Evolutionary conservation across 1,284 basidiomycete species (phyloP).

Genomic region (Irpex sp.): DNA sequence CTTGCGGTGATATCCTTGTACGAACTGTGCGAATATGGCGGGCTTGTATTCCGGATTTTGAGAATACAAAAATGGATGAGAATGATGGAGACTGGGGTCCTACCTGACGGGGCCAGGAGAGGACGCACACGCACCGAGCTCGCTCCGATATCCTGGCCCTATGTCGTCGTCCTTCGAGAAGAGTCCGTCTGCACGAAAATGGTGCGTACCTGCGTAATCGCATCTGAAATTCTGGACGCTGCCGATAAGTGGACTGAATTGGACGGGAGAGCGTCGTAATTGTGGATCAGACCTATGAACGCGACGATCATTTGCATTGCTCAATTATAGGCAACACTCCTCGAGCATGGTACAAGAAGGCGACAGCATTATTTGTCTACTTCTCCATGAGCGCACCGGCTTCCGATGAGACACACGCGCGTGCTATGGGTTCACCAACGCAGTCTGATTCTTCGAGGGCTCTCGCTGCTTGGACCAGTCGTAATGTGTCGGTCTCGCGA

Average conservation of each 20-base stretch:
- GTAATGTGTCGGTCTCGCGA: constrained; percentile 13
- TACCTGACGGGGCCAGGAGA: not conserved
- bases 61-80: not conserved
- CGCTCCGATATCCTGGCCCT: not conserved
- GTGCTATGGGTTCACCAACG: not conserved
- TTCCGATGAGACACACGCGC: not conserved
- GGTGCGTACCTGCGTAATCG: not conserved
- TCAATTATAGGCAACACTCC: not conserved
- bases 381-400: not conserved
- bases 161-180: not conserved
- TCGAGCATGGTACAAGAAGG: not conserved
- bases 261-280: not conserved
- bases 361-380: not conserved
- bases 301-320: not conserved
- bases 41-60: not conserved
- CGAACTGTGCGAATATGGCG: not conserved
- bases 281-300: not conserved
- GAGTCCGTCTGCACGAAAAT: not conserved
- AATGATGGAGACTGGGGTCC: constrained; percentile 5
- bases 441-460: not conserved
- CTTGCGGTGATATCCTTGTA: not conserved
- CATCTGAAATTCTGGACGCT: not conserved
- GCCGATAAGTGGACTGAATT: constrained; percentile 5
- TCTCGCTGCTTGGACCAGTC: constrained; percentile 24
- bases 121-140: not conserved